A percentile compares a stretch with the other conserved stretches of the same genome.
Evolutionary conservation across 305 asterid species (phyloP).

Genomic region (Ruellia speciosa): DNA sequence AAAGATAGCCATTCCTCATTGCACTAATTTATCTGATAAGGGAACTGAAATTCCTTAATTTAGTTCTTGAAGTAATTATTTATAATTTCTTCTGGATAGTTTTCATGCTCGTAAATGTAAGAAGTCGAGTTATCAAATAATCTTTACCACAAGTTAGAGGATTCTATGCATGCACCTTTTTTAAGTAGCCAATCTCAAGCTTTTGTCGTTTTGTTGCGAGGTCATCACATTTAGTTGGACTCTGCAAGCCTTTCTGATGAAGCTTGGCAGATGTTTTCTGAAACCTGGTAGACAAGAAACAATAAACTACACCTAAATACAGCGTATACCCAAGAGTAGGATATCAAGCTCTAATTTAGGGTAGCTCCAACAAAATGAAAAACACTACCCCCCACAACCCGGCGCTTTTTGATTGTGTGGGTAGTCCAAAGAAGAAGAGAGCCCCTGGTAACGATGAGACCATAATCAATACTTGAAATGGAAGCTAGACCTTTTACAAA

Average conservation of each 20-base stretch:
- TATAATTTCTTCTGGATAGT: too few relatives aligned
- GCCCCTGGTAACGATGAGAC: background rate
- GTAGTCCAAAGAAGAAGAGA: background rate
- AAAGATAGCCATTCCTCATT: too few relatives aligned
- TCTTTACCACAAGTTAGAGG: background rate
- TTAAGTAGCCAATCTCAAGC: conserved; percentile 70
- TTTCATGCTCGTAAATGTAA: background rate
- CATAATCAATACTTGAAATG: conserved; percentile 6
- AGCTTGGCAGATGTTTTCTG: conserved; percentile 29
- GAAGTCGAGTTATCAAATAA: conserved; percentile 8
- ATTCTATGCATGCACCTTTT: conserved; percentile 34
- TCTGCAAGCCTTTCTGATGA: conserved; percentile 25
- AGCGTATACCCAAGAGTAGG: conserved; percentile 4
- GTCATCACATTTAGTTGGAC: conserved; percentile 28
- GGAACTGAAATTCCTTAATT: too few relatives aligned
- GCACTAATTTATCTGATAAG: too few relatives aligned
- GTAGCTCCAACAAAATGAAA: background rate
- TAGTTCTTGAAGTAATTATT: too few relatives aligned
- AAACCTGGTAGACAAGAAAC: conserved; percentile 35
- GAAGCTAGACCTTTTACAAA: conserved; percentile 43
- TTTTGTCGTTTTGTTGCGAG: conserved; percentile 66
- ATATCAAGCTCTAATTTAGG: background rate
- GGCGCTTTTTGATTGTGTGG: background rate
- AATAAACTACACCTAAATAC: conserved; percentile 11
- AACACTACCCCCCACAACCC: background rate